Evolutionary conservation across 768 basidiomycete species (phyloP).

Genomic region (Russula ochroleuca): DNA sequence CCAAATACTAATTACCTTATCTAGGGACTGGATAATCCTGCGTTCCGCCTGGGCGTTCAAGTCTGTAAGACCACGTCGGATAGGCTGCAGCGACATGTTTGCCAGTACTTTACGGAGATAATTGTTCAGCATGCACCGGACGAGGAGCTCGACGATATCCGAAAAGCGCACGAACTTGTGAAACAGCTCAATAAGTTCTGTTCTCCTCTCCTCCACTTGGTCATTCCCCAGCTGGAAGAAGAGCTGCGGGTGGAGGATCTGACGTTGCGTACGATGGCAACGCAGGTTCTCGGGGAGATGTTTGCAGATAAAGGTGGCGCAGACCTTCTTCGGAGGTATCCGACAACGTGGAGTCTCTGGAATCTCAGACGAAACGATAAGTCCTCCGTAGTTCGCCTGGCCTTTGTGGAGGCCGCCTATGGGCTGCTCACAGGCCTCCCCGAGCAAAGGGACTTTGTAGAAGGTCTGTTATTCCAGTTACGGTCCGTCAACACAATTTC

Average conservation of each 20-base stretch:
- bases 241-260: constrained; percentile 76
- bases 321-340: constrained; percentile 78
- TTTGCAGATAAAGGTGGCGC: constrained; percentile 69
- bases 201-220: constrained; percentile 78
- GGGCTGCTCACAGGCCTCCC: constrained; percentile 60
- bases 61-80: constrained; percentile 82
- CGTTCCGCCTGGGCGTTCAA: constrained; percentile 77
- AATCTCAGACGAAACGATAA: constrained; percentile 75
- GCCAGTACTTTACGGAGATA: constrained; percentile 89
- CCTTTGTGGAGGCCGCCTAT: constrained; percentile 68
- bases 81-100: constrained; percentile 84
- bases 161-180: constrained; percentile 79
- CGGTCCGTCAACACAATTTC: constrained; percentile 8
- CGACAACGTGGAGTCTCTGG: constrained; percentile 84
- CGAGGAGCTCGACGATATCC: constrained; percentile 65
- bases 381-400: constrained; percentile 60
- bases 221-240: constrained; percentile 90
- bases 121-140: constrained; percentile 58
- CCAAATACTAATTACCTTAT: constrained; percentile 15
- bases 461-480: constrained; percentile 49
- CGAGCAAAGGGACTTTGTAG: constrained; percentile 63
- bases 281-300: constrained; percentile 86
- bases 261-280: constrained; percentile 71
- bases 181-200: constrained; percentile 75
- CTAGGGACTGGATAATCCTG: constrained; percentile 66